Base-by-base conservation (phyloP, 2,329 filamentous ascomycete genomes). In the Blumeriella jaapii region DNA sequence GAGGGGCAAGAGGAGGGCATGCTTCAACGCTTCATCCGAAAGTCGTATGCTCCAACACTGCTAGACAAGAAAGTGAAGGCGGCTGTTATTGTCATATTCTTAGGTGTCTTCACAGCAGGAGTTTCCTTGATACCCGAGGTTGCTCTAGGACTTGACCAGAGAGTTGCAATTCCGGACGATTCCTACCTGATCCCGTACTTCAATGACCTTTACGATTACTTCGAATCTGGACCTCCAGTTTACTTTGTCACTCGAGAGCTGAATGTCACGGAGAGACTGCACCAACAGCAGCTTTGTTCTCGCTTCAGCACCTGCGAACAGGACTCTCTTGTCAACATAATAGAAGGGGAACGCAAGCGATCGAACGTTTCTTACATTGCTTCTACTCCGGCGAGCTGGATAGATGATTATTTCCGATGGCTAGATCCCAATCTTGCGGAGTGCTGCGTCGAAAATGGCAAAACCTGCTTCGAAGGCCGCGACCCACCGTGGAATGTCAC, bases 121-220 rank as follows among this genome's bases (percentile, higher is more conserved):
- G 59, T 98, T 15, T 85, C 87, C 1, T 64, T 98, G 19, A 69
- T 96, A 11, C 93, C 91, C 0, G 73, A 79, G 45, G 76, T 98
- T 12, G 62, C 89, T 48, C 73, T 98, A 26, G 91, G 91, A 0
- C 67, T 98, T 17, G 91, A 98, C 53, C 91, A 98, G 61, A 78
- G 91, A 12, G 89, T 95, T 36, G 91, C 91, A 8, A 82, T 98
- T 39, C 91, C 91, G 0, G 83, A 82, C 45, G 87, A 84, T 51
- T 96, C 89, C 1, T 98, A 98, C 56, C 66, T 98, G 32, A 94
- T 98, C 43, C 75, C 82, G 7, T 98, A 94, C 59, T 98, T 98
- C 61, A 86, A 96, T 53, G 91, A 98, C 55, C 65, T 98, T 18
- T 93, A 95, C 56, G 76, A 77, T 40, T 98, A 98, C 56, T 81